Evolutionary conservation across 345 rosid species (phyloP).

Genomic region (Nasturtium officinale): DNA sequence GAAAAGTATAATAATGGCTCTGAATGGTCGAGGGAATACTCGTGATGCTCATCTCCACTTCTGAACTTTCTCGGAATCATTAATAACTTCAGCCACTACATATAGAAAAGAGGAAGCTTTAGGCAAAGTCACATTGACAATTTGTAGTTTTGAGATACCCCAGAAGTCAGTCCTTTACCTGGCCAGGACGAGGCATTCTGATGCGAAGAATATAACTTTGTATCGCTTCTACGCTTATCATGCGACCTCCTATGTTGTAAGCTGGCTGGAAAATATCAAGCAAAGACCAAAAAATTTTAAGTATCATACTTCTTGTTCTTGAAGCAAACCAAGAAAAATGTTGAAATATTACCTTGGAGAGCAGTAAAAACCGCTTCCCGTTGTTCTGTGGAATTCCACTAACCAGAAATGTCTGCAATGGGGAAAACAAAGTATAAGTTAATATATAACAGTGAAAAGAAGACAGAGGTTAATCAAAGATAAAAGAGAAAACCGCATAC

Average conservation of each 20-base stretch:
- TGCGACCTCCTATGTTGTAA: constrained; percentile 85
- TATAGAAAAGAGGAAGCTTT: constrained; percentile 30
- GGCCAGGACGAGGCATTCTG: constrained; percentile 90
- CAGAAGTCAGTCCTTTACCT: constrained; percentile 51
- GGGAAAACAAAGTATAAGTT: not conserved
- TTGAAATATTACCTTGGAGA: constrained; percentile 61
- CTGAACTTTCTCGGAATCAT: constrained; percentile 76
- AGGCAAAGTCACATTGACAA: constrained; percentile 2
- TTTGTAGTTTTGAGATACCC: not conserved
- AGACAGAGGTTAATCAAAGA: constrained; percentile 11
- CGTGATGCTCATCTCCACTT: constrained; percentile 68
- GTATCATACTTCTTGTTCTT: not conserved
- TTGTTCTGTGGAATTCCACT: constrained; percentile 90
- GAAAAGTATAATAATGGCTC: constrained; percentile 86
- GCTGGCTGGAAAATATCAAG: constrained; percentile 61
- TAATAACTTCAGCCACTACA: constrained; percentile 80
- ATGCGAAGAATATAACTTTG: constrained; percentile 77
- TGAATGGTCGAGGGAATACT: constrained; percentile 62
- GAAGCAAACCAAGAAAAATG: not conserved
- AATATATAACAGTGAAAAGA: not conserved
- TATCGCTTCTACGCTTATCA: constrained; percentile 72
- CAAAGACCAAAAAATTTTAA: not conserved
- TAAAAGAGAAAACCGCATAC: constrained; percentile 46
- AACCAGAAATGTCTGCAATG: constrained; percentile 70
- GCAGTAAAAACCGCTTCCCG: constrained; percentile 72